Conservation (phyloP, 371 early-diverging fungal species). For the Apophysomyces trapeziformis region DNA sequence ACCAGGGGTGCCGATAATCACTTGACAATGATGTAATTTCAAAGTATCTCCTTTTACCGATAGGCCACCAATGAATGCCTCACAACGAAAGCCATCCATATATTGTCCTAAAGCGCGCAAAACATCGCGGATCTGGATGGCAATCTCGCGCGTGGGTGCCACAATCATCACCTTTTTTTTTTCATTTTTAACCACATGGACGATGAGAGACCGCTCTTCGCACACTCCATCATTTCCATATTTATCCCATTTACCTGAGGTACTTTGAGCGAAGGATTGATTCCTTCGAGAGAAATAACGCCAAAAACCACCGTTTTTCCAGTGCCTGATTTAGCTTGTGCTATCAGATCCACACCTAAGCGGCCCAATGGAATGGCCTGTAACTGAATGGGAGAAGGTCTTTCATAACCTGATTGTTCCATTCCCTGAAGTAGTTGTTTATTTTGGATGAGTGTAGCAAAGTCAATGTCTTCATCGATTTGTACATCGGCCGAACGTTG, state of each 20-base stretch:
- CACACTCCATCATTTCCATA: neutral
- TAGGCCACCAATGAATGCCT: constrained; percentile 90
- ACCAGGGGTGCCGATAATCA: constrained; percentile 94
- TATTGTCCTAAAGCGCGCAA: constrained; percentile 54
- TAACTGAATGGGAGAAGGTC: constrained; percentile 89
- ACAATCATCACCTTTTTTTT: constrained; percentile 76
- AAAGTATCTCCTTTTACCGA: constrained; percentile 70
- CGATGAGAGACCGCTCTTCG: too few relatives aligned
- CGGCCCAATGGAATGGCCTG: constrained; percentile 86
- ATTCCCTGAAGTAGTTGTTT: constrained; percentile 56
- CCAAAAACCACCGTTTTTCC: constrained; percentile 97
- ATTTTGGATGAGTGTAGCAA: constrained; percentile 57
- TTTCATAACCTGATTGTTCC: constrained; percentile 55
- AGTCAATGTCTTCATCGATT: constrained; percentile 65
- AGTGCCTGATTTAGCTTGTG: constrained; percentile 96
- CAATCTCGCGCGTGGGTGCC: constrained; percentile 93
- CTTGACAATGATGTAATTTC: constrained; percentile 67
- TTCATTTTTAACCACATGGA: too few relatives aligned
- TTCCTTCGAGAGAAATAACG: constrained; percentile 83
- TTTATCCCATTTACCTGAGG: constrained; percentile 34
- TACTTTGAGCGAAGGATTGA: constrained; percentile 45
- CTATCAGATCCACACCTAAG: constrained; percentile 82
- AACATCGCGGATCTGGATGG: constrained; percentile 87
- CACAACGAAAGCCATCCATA: constrained; percentile 64
- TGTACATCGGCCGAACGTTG: constrained; percentile 58